phyloP scores from a whole-genome alignment of 768 basidiomycete species.

The Podaxis carcinomalis region DNA sequence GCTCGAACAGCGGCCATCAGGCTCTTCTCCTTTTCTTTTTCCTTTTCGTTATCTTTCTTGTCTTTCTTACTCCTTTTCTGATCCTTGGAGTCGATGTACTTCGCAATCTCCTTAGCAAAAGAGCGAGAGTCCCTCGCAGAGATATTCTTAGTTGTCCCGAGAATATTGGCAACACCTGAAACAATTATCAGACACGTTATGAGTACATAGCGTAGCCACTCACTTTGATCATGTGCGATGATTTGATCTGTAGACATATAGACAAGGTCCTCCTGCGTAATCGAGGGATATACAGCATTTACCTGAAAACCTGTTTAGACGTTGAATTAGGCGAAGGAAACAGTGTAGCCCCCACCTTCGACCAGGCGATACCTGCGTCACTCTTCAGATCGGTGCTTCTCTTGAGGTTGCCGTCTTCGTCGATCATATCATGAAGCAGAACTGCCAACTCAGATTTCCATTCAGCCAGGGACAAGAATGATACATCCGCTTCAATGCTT shows the following conservation, averaged over 20 bases:
- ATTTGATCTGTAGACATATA: slow-evolving; percentile 49
- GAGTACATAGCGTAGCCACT: slow-evolving; percentile 13
- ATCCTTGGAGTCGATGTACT: slow-evolving; percentile 65
- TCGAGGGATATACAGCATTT: slow-evolving; percentile 55
- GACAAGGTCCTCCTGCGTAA: slow-evolving; percentile 43
- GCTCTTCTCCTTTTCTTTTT: slow-evolving; percentile 32
- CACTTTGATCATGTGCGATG: slow-evolving; percentile 42
- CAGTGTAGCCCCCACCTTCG: slow-evolving; percentile 35
- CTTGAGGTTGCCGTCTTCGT: slow-evolving; percentile 53
- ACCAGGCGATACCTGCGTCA: slow-evolving; percentile 60
- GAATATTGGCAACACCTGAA: slow-evolving; percentile 38
- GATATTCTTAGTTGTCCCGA: slow-evolving; percentile 53
- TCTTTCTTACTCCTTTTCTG: slow-evolving; percentile 48
- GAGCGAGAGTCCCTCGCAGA: slow-evolving; percentile 43
- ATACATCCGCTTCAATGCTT: slow-evolving; percentile 56
- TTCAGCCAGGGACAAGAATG: slow-evolving; percentile 50
- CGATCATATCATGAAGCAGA: slow-evolving; percentile 54
- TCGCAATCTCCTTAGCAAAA: slow-evolving; percentile 52
- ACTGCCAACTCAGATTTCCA: slow-evolving; percentile 54
- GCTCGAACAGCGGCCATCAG: slow-evolving; percentile 29
- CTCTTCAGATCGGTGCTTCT: slow-evolving; percentile 50
- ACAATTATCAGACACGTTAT: neutral
- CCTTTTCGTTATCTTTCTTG: slow-evolving; percentile 30
- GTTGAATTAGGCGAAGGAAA: neutral
- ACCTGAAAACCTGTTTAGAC: slow-evolving; percentile 31